Conservation (phyloP, 2,329 filamentous ascomycete species). For the Aspergillus sp. region DNA sequence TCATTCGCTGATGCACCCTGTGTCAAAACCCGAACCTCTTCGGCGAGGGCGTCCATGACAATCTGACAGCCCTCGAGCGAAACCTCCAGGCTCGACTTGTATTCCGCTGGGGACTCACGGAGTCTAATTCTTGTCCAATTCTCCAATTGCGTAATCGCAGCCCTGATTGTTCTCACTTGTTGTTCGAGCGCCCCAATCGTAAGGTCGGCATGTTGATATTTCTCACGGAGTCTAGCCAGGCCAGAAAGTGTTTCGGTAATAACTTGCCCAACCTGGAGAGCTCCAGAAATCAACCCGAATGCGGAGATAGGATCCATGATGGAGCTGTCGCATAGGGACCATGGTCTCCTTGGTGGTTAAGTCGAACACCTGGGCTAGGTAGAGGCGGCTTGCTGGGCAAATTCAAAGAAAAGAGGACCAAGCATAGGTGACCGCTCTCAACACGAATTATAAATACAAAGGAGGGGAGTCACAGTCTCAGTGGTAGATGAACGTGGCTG, state of each 20-base stretch:
- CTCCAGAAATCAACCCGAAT: conserved; percentile 35
- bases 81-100: conserved; percentile 31
- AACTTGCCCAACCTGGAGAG: conserved; percentile 33
- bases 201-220: conserved; percentile 38
- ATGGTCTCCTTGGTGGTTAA: not conserved
- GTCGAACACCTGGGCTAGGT: not conserved
- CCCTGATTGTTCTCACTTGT: conserved; percentile 37
- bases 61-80: conserved; percentile 37
- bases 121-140: conserved; percentile 33
- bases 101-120: conserved; percentile 18
- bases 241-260: conserved; percentile 34
- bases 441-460: no score
- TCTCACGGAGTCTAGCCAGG: conserved; percentile 33
- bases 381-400: not conserved
- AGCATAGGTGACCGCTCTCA: no score
- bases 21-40: conserved; percentile 33
- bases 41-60: conserved; percentile 37
- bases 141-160: conserved; percentile 36
- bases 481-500: no score
- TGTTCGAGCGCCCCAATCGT: conserved; percentile 38
- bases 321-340: not conserved
- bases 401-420: no score
- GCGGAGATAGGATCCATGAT: conserved; percentile 37
- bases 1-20: conserved; percentile 21
- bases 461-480: no score